Conservation (phyloP, 2,329 filamentous ascomycete genomes). For the Talaromyces pinophilus region DNA sequence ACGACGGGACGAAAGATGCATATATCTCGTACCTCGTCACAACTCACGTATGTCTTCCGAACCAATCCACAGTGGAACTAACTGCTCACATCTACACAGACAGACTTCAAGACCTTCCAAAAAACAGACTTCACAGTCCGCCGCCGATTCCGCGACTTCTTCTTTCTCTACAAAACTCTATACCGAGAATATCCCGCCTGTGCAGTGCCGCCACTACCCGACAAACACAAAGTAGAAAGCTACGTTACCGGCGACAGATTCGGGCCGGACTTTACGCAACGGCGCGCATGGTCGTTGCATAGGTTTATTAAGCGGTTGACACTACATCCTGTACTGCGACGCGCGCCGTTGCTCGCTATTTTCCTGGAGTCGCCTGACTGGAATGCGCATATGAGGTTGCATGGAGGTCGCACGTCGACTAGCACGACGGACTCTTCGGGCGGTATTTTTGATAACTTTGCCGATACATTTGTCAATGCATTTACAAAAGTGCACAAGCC, state of each 20-base stretch:
- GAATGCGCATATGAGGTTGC: conserved; percentile 90
- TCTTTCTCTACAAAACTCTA: conserved; percentile 91
- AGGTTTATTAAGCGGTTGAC: conserved; percentile 85
- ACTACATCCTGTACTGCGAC: conserved; percentile 83
- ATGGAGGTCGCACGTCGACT: conserved; percentile 65
- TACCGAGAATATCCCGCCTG: conserved; percentile 84
- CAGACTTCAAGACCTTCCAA: conserved; percentile 91
- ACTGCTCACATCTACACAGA: conserved; percentile 54
- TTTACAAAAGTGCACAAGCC: conserved; percentile 96
- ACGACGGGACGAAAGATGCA: conserved; percentile 92
- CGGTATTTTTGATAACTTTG: conserved; percentile 89
- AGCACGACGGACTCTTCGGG: conserved; percentile 42
- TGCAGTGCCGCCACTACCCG: conserved; percentile 89
- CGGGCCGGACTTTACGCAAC: conserved; percentile 84
- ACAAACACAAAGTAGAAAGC: conserved; percentile 95
- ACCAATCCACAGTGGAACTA: too few species aligned
- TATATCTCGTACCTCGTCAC: conserved; percentile 96
- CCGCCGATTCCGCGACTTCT: conserved; percentile 94
- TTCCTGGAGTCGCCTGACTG: conserved; percentile 94
- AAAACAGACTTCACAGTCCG: conserved; percentile 76
- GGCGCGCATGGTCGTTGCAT: conserved; percentile 85
- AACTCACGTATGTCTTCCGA: conserved; percentile 66
- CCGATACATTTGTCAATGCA: conserved; percentile 94
- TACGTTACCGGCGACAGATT: conserved; percentile 97
- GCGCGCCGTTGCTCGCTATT: conserved; percentile 76